Evolutionary conservation across 1,139 yeast genomes (phyloP).

Genomic region (Lodderomyces orthopsilosis): DNA sequence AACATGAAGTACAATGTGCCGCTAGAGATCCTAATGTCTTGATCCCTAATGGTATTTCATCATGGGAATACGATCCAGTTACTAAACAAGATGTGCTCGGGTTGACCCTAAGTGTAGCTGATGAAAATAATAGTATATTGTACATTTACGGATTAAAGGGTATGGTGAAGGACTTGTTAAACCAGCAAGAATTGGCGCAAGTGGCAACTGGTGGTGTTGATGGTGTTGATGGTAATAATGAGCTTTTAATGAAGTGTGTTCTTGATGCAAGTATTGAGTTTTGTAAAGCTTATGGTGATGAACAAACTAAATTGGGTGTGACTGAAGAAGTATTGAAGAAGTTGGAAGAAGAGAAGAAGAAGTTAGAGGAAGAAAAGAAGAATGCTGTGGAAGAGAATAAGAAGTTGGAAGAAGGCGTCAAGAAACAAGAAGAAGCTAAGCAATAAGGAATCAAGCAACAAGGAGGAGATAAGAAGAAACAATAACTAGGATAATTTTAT

Average conservation of each 20-base stretch:
- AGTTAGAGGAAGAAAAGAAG: conserved; percentile 1
- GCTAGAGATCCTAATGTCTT: conserved; percentile 27
- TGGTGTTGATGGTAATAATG: background rate
- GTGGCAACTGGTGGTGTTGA: background rate
- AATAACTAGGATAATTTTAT: background rate
- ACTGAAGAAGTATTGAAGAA: conserved; percentile 8
- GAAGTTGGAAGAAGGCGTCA: background rate
- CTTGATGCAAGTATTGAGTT: conserved; percentile 18
- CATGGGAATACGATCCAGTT: conserved; percentile 22
- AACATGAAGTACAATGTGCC: conserved; percentile 22
- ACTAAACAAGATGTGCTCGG: conserved; percentile 29
- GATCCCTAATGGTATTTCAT: conserved; percentile 38
- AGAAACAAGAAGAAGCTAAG: background rate
- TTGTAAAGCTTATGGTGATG: conserved; percentile 21
- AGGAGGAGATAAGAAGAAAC: background rate
- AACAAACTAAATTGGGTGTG: conserved; percentile 10
- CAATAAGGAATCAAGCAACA: background rate
- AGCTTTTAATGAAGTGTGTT: conserved; percentile 16
- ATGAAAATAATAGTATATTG: conserved; percentile 32
- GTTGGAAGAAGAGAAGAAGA: conserved; percentile 4
- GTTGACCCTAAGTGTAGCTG: conserved; percentile 34
- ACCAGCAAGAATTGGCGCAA: background rate
- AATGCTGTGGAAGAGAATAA: background rate
- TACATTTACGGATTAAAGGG: conserved; percentile 14
- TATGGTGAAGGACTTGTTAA: conserved; percentile 7